phyloP scores from a whole-genome alignment of 345 rosid genomes.

The Citrus glauca region DNA sequence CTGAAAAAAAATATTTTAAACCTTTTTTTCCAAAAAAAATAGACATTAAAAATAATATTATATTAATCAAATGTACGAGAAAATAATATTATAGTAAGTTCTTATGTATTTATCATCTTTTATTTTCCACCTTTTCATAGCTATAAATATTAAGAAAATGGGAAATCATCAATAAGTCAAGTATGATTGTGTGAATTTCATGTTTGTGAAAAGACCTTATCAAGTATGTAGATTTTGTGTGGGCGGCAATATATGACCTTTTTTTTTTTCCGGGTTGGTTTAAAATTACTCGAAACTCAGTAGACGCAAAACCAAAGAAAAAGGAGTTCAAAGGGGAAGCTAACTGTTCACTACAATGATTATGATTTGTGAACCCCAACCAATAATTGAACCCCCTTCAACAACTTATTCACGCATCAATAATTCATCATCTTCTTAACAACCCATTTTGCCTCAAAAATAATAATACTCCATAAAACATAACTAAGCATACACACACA shows the following conservation, averaged over 20 bases:
- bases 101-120: no score
- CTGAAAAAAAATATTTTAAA: no score
- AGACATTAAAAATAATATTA: no score
- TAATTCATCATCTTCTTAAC: conserved; percentile 25
- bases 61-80: no score
- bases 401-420: conserved; percentile 18
- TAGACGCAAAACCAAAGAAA: background rate
- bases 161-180: background rate
- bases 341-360: conserved; percentile 38
- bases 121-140: accelerated
- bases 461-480: background rate
- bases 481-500: no score
- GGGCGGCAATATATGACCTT: background rate
- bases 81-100: no score
- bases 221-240: background rate
- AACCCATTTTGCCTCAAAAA: background rate
- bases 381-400: conserved; percentile 43
- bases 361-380: conserved; percentile 26
- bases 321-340: conserved; percentile 6
- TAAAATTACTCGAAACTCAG: conserved; percentile 15
- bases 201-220: no score
- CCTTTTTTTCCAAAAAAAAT: no score
- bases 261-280: no score
- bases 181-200: background rate
- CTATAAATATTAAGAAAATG: background rate